These are phyloP conservation scores for Microsporum ferrugineum DNA, from an alignment of 2,329 filamentous ascomycete genomes.

Conservation along the genomic window DNA sequence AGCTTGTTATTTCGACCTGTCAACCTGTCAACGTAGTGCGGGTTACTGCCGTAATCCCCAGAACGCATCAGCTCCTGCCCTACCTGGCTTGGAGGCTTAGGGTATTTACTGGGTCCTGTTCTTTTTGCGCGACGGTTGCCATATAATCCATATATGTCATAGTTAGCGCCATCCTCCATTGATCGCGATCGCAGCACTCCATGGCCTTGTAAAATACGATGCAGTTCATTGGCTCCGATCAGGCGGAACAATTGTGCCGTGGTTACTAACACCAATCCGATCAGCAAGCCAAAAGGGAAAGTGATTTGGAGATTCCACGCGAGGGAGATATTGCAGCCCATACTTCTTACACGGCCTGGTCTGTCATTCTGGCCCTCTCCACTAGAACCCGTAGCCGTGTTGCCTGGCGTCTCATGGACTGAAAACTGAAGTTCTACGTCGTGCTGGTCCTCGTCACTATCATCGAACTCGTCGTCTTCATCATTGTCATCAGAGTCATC, in stretches of 20 bases:
- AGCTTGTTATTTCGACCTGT: slow-evolving; percentile 50
- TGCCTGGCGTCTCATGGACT: neutral
- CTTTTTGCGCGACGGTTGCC: slow-evolving; percentile 16
- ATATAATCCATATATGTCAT: neutral
- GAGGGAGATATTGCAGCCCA: neutral
- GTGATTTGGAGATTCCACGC: slow-evolving; percentile 3
- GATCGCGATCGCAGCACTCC: slow-evolving; percentile 23
- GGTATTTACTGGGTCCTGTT: slow-evolving; percentile 45
- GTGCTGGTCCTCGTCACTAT: slow-evolving; percentile 13
- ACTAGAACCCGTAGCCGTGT: neutral
- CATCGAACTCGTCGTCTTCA: slow-evolving; percentile 24
- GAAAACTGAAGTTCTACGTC: slow-evolving; percentile 4
- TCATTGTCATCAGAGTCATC: slow-evolving; percentile 23
- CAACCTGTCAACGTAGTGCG: slow-evolving; percentile 41
- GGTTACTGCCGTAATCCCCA: slow-evolving; percentile 64
- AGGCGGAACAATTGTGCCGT: slow-evolving; percentile 42
- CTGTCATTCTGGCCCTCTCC: neutral
- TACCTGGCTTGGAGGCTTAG: slow-evolving; percentile 70
- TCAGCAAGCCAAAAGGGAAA: slow-evolving; percentile 8
- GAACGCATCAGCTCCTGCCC: slow-evolving; percentile 70
- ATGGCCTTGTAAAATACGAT: slow-evolving; percentile 38
- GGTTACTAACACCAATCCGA: slow-evolving; percentile 19
- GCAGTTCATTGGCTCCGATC: slow-evolving; percentile 43
- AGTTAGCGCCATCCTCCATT: slow-evolving; percentile 9
- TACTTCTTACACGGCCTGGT: neutral